A percentile compares a stretch with the other conserved stretches of the same genome.
Evolutionary conservation across 371 early-diverging fungal species (phyloP).

Genomic region (Circinella umbellata): DNA sequence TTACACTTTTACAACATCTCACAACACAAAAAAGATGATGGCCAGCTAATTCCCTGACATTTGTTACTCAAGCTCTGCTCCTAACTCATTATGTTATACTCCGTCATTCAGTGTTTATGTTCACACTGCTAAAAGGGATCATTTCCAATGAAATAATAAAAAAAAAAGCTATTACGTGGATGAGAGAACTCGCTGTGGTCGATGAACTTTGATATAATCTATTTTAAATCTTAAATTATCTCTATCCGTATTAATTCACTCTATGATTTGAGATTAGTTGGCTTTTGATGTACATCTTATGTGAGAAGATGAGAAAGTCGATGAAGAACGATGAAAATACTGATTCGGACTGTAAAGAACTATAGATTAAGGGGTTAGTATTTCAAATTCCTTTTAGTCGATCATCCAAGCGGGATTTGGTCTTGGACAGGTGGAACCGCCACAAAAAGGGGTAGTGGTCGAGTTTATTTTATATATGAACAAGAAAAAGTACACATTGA

Average conservation of each 20-base stretch:
- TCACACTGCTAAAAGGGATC: slow-evolving; percentile 41
- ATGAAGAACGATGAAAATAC: neutral
- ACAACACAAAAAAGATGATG: slow-evolving; percentile 19
- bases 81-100: slow-evolving; percentile 41
- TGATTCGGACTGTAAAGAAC: neutral
- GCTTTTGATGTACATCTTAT: slow-evolving; percentile 28
- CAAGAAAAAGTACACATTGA: too few species aligned
- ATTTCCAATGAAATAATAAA: slow-evolving; percentile 22
- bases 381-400: slow-evolving; percentile 1
- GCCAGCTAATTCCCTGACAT: neutral
- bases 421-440: slow-evolving; percentile 25
- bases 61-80: slow-evolving; percentile 31
- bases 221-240: slow-evolving; percentile 22
- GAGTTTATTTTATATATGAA: slow-evolving; percentile 6
- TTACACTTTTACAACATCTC: slow-evolving; percentile 42
- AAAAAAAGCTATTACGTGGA: slow-evolving; percentile 35
- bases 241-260: slow-evolving; percentile 16
- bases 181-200: slow-evolving; percentile 24
- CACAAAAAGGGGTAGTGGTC: slow-evolving; percentile 20
- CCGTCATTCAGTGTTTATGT: slow-evolving; percentile 32
- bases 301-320: slow-evolving; percentile 10
- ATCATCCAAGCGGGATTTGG: slow-evolving; percentile 20
- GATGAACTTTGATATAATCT: slow-evolving; percentile 45
- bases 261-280: slow-evolving; percentile 16
- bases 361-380: slow-evolving; percentile 19